These are phyloP conservation scores for Zancudomyces culisetae DNA, from an alignment of 371 early-diverging fungal genomes.

Conservation along the genomic window DNA sequence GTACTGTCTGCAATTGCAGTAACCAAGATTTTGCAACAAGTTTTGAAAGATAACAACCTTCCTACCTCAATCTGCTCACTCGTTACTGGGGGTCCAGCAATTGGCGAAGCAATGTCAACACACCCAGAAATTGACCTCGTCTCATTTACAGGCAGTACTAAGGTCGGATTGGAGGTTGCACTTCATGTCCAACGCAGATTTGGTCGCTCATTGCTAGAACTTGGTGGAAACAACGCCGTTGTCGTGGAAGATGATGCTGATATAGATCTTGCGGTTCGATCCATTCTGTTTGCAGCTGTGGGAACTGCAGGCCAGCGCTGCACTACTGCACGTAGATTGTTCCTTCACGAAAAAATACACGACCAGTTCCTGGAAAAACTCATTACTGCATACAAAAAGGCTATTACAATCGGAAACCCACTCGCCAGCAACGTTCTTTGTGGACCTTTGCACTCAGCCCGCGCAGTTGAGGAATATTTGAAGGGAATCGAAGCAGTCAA, in stretches of 20 bases:
- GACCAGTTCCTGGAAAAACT: conserved; percentile 63
- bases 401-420: conserved; percentile 84
- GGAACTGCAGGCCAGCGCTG: conserved; percentile 95
- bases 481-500: conserved; percentile 55
- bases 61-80: conserved; percentile 80
- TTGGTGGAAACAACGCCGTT: conserved; percentile 94
- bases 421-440: conserved; percentile 63
- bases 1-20: conserved; percentile 70
- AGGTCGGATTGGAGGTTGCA: conserved; percentile 53
- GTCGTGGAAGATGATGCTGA: conserved; percentile 88
- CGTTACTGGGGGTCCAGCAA: conserved; percentile 72
- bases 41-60: conserved; percentile 62
- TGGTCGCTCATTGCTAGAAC: conserved; percentile 70
- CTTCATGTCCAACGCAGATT: conserved; percentile 69
- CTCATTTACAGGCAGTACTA: conserved; percentile 80
- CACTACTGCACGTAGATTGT: conserved; percentile 83
- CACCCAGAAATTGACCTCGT: conserved; percentile 60
- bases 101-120: conserved; percentile 56
- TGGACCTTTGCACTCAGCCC: conserved; percentile 82
- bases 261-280: conserved; percentile 71
- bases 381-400: conserved; percentile 66
- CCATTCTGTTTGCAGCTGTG: conserved; percentile 87
- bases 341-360: conserved; percentile 80
- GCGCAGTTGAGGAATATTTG: conserved; percentile 56
- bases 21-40: conserved; percentile 69